These are phyloP conservation scores for Iris macrosiphon DNA, from an alignment of 106 monocot species.

Conservation along the genomic window DNA sequence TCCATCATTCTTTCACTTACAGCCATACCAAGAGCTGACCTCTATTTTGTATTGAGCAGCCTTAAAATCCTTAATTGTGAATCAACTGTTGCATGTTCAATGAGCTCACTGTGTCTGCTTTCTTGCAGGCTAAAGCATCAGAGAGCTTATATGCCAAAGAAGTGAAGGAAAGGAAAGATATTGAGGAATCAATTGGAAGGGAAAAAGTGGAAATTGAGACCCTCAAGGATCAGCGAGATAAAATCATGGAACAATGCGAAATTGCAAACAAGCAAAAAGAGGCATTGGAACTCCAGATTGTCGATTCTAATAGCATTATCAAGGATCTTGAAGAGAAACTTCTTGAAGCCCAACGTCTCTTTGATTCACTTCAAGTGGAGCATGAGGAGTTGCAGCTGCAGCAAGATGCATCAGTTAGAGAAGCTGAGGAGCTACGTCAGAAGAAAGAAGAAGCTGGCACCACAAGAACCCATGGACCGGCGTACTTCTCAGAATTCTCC, in stretches of 20 bases:
- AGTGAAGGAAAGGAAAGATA: constrained; percentile 27
- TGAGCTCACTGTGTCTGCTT: not conserved
- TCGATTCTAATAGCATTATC: constrained; percentile 9
- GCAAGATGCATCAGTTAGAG: constrained; percentile 27
- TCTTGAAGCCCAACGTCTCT: constrained; percentile 9
- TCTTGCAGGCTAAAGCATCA: constrained; percentile 28
- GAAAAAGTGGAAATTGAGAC: constrained; percentile 24
- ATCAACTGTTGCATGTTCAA: not conserved
- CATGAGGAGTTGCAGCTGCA: constrained; percentile 26
- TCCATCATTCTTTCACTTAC: not conserved
- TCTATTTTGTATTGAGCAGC: not conserved
- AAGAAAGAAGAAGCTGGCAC: not conserved
- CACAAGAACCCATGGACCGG: not conserved
- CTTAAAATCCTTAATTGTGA: not conserved
- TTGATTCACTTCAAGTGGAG: constrained; percentile 22
- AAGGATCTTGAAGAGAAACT: constrained; percentile 36
- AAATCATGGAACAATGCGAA: constrained; percentile 19
- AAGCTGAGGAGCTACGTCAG: constrained; percentile 26
- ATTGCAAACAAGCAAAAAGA: constrained; percentile 18
- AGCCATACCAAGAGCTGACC: too few relatives aligned
- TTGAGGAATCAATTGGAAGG: constrained; percentile 21
- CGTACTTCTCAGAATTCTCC: constrained; percentile 37
- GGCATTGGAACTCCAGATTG: constrained; percentile 17
- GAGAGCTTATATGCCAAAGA: constrained; percentile 23
- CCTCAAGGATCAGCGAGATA: constrained; percentile 15